Conservation (phyloP, 805 yeast species). For the Candida adriatica region DNA sequence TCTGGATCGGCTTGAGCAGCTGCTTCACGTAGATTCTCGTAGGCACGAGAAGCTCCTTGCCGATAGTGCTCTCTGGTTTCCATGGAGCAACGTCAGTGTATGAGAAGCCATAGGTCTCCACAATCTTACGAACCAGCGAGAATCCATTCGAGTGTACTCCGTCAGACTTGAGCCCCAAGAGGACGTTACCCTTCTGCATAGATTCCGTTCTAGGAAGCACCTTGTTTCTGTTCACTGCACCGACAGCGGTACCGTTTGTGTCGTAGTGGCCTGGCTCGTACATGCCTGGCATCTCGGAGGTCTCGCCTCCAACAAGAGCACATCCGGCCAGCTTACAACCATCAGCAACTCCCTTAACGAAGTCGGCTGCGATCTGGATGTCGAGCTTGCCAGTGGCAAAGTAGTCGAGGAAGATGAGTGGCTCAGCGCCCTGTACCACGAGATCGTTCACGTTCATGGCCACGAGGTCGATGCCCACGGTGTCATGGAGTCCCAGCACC, state of each 20-base stretch:
- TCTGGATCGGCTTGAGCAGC: constrained; percentile 63
- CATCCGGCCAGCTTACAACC: constrained; percentile 95
- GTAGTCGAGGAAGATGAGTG: constrained; percentile 89
- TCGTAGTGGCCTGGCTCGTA: constrained; percentile 94
- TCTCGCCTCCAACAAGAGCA: constrained; percentile 98
- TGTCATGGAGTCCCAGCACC: constrained; percentile 77
- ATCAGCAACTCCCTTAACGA: constrained; percentile 92
- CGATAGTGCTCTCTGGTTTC: constrained; percentile 64
- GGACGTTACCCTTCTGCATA: constrained; percentile 74
- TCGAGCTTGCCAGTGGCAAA: constrained; percentile 93
- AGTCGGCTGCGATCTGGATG: constrained; percentile 73
- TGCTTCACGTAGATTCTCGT: constrained; percentile 94
- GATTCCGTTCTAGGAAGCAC: constrained; percentile 64
- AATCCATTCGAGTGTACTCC: constrained; percentile 98
- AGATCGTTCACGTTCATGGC: constrained; percentile 99
- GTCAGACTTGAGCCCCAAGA: constrained; percentile 82
- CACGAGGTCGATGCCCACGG: constrained; percentile 98
- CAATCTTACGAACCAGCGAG: constrained; percentile 87
- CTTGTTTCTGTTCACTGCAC: constrained; percentile 76
- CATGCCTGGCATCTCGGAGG: constrained; percentile 99
- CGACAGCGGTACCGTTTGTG: constrained; percentile 97
- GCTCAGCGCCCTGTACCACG: constrained; percentile 99
- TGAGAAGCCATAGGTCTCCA: constrained; percentile 65
- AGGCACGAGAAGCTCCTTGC: constrained; percentile 81
- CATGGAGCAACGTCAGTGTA: constrained; percentile 84